Evolutionary conservation across 2,329 filamentous ascomycete genomes (phyloP), one percentile per base, ranked within the genome.

Genomic region (Cadophora malorum): DNA sequence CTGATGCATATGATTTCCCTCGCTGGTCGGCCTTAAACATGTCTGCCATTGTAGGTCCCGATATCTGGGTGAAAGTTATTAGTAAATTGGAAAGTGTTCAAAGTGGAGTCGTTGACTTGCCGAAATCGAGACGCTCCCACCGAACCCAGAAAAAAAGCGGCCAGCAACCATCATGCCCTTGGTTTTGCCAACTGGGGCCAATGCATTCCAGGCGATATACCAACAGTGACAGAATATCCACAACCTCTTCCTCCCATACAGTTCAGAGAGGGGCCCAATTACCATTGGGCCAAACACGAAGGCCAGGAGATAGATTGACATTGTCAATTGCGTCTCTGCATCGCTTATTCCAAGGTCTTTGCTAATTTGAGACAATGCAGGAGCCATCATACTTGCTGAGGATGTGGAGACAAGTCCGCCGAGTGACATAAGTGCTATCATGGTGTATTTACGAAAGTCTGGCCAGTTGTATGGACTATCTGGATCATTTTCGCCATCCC

Each of bases 121-220:
- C 0, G 81, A 76, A 62, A 81, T 82, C 1, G 80, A 77, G 3
- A 78, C 77, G 56, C 80, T 81, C 1, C 81, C 83, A 0, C 82
- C 82, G 19, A 85, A 78, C 0, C 83, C 83, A 14, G 82, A 78
- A 0, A 85, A 67, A 23, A 85, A 80, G 0, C 83, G 77, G 3
- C 78, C 75, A 0, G 77, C 79, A 14, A 85, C 80, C 1, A 85
- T 74, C 7, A 78, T 12, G 14, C 75, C 78, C 41, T 82, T 81
- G 0, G 76, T 78, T 0, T 71, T 76, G 0, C 81, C 78, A 58
- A 83, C 83, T 0, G 80, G 82, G 63, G 82, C 87, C 0, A 78
- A 79, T 1, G 86, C 72, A 66, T 85, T 87, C 80, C 83, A 88
- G 7, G 82, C 66, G 0, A 86, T 74, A 69, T 86, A 88, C 77